phyloP scores from a whole-genome alignment of 495 filamentous ascomycete genomes.

The Podospora conica region DNA sequence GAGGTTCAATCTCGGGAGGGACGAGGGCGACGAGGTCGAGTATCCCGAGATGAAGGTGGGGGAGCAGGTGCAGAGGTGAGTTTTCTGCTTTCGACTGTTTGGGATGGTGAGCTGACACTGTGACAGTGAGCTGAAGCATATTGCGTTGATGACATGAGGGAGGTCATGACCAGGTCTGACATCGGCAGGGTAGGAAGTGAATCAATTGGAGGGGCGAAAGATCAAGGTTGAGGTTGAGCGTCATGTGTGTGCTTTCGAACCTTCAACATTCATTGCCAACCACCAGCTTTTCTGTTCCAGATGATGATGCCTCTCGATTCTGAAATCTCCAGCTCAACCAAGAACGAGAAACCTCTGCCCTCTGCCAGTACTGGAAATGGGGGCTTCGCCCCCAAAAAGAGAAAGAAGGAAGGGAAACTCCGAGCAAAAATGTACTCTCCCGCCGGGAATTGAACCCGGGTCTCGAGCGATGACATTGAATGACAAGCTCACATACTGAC shows the following conservation, averaged over 20 bases:
- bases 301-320: too few species aligned
- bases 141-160: conserved; percentile 35
- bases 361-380: too few species aligned
- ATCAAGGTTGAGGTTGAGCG: neutral
- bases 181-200: too few species aligned
- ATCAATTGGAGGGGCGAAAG: neutral
- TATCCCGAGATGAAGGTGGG: conserved; percentile 44
- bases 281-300: too few species aligned
- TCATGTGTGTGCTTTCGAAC: too few species aligned
- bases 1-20: conserved; percentile 37
- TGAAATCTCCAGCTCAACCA: too few species aligned
- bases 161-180: neutral
- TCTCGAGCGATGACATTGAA: neutral
- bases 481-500: neutral
- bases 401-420: neutral
- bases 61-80: conserved; percentile 42
- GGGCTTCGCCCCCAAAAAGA: too few species aligned
- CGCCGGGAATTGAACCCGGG: neutral
- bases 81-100: conserved; percentile 5
- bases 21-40: conserved; percentile 40
- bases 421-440: neutral
- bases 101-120: neutral
- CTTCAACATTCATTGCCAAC: too few species aligned
- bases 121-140: conserved; percentile 36
- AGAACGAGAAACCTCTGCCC: too few species aligned